phyloP scores from a whole-genome alignment of 2,329 filamentous ascomycete genomes.

The Triangularia verruculosa region DNA sequence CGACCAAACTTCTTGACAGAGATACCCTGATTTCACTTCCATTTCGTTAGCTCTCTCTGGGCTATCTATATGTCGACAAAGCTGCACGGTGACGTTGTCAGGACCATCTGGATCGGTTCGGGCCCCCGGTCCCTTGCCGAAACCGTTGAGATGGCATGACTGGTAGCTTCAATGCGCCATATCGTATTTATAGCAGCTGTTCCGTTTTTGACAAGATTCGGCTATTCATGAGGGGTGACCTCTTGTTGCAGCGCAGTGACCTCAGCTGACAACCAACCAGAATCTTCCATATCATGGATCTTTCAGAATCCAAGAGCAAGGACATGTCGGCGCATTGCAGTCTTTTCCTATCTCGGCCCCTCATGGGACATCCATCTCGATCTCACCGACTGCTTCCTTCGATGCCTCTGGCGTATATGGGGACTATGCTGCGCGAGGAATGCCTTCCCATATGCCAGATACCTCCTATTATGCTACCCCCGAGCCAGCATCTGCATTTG shows the following conservation, averaged over 20 bases:
- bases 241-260: conserved; percentile 4
- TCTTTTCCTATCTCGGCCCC: not conserved
- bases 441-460: not conserved
- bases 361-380: not conserved
- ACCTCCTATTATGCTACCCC: not conserved
- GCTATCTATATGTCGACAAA: not conserved
- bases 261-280: conserved; percentile 7
- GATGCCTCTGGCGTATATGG: not conserved
- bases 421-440: not conserved
- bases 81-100: conserved; percentile 2
- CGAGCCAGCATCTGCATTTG: not conserved
- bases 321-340: not conserved
- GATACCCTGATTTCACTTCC: not conserved
- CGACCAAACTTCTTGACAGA: not conserved
- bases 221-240: not conserved
- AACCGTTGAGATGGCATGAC: conserved; percentile 3
- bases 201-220: not conserved
- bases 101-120: not conserved
- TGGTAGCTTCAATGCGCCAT: not conserved
- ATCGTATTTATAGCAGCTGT: not conserved
- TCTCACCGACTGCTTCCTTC: not conserved
- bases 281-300: not conserved
- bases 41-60: not conserved
- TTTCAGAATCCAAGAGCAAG: not conserved
- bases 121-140: not conserved